Base-by-base conservation (phyloP, 768 basidiomycete genomes). In the Kwoniella dejecticola region DNA sequence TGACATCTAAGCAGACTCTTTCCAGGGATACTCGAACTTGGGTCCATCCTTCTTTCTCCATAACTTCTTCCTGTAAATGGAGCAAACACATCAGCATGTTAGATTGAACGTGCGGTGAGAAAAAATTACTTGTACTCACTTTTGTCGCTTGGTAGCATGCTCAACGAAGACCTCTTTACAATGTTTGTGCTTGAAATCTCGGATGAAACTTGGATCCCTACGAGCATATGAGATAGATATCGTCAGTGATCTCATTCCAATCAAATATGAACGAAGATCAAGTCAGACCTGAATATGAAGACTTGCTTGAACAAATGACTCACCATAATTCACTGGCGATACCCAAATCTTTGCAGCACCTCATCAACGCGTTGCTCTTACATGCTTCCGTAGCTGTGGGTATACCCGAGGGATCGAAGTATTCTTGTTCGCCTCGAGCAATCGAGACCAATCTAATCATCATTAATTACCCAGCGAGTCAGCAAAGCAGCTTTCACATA, bases 281-380 rank as follows among this genome's bases (percentile, higher is more conserved):
- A 33, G 45, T n/a, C 24, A 13, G 15, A n/a, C 2, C 0, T 24
- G 8, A 4, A 45, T 44, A 21, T 1, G 40, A 26, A n/a, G n/a
- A 15, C 7, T 7, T 7, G 7, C 7, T 36, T 8, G 12, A 46
- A 13, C 45, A 23, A 17, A 13, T 50, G 15, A 65, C 84, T 63
- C 67, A 92, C 93, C 95, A 97, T 23, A 98, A 86, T 80, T 97
- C 95, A 77, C 91, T 93, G 0, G 95, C 95, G 68, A 98, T 84
- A 11, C 95, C 95, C 40, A 98, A 81, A 74, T 98, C 95, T 75
- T 98, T 98, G 81, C 91, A 93, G 78, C 95, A 97, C 30, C 95
- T 83, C 94, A 97, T 96, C 29, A 98, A 82, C 0, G 95, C 95
- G 66, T 98, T 98, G 75, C 90, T 91, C 80, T 97, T 98, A 81